Evolutionary conservation across 176 grass and related monocot genomes (phyloP).

Genomic region (Leersia perrieri): DNA sequence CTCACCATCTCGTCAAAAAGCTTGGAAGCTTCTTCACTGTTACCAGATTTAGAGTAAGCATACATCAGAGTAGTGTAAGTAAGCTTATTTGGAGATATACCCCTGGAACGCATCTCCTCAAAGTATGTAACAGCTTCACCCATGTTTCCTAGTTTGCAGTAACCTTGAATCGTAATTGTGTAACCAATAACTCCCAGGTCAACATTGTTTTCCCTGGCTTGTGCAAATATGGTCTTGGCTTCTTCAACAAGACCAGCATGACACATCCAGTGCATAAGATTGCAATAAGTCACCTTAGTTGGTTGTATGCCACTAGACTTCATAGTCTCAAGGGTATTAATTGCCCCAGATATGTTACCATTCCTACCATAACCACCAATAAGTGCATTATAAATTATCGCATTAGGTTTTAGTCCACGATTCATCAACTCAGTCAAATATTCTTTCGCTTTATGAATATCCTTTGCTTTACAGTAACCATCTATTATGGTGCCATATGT

Average conservation of each 20-base stretch:
- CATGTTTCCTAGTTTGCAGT: conserved; percentile 77
- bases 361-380: conserved; percentile 74
- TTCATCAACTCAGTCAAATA: conserved; percentile 54
- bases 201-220: conserved; percentile 47
- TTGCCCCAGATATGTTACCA: conserved; percentile 69
- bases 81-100: conserved; percentile 71
- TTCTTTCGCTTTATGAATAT: conserved; percentile 66
- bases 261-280: conserved; percentile 82
- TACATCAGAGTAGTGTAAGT: conserved; percentile 84
- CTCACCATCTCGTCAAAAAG: conserved; percentile 77
- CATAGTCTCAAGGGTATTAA: conserved; percentile 67
- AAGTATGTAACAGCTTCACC: conserved; percentile 65
- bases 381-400: conserved; percentile 78
- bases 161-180: conserved; percentile 74
- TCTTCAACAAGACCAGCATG: conserved; percentile 67
- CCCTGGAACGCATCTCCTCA: conserved; percentile 62
- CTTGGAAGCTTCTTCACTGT: conserved; percentile 57
- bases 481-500: conserved; percentile 74
- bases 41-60: conserved; percentile 72
- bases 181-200: conserved; percentile 66
- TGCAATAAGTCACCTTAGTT: conserved; percentile 63
- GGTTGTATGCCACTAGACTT: conserved; percentile 57
- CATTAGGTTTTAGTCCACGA: conserved; percentile 71
- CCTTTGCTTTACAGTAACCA: conserved; percentile 80
- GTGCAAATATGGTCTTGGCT: conserved; percentile 56